Evolutionary conservation across 2,329 filamentous ascomycete genomes (phyloP), one percentile per base, ranked within the genome.

Genomic region (Myrmaecium sp.): DNA sequence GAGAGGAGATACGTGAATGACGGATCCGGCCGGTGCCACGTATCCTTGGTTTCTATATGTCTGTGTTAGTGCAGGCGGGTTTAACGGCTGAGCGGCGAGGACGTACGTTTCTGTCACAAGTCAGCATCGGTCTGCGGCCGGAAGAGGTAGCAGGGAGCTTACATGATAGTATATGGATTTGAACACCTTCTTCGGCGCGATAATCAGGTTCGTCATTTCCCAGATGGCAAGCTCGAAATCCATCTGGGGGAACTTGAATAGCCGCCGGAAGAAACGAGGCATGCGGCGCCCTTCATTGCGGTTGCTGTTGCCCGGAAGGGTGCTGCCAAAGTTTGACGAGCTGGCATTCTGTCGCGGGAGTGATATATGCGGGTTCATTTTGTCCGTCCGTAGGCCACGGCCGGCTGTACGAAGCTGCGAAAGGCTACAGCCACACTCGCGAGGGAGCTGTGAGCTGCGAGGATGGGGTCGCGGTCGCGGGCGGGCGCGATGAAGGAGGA

Each of bases 161-260:
- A 73, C 69, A 51, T 76, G 70, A 42, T 76, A 74, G 48, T 75
- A 76, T 48, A 76, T 74, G 23, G 69, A 72, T 34, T 72, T 59
- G 47, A 77, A 77, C 26, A 77, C 72, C 46, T 75, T 75, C 54
- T 75, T 76, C 0, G 72, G 72, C 17, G 70, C 67, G 43, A 76
- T 69, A 36, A 77, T 58, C 28, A 77, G 55, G 40, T 64, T 68
- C 34, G 68, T 73, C 66, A 77, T 76, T 48, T 77, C 72, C 72
- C 72, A 77, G 38, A 74, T 66, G 12, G 72, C 72, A 60, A 74
- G 74, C 45, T 77, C 72, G 44, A 77, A 77, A 55, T 77, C 72
- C 72, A 77, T 76, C 39, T 74, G 71, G 7, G 71, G 70, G 42
- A 76, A 76, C 47, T 77, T 77, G 61, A 76, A 74, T 26, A 76